A percentile compares a stretch with the other conserved stretches of the same genome.
These are phyloP conservation scores for Aspergillus tanneri DNA, from an alignment of 2,329 filamentous ascomycete genomes.

Conservation along the genomic window DNA sequence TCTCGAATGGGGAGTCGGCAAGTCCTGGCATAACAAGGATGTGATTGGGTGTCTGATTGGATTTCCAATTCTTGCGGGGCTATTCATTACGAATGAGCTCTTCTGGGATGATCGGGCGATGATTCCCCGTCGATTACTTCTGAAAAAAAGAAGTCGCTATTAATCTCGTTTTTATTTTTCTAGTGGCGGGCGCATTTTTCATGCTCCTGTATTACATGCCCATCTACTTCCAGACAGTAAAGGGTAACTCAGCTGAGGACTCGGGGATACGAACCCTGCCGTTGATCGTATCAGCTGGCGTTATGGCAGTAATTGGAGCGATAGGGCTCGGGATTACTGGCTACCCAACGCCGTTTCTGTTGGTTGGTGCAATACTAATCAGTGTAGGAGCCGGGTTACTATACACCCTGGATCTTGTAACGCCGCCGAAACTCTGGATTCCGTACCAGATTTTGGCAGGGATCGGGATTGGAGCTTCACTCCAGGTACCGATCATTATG, in stretches of 20 bases:
- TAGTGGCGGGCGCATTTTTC: too few relatives aligned
- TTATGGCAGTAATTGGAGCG: slow-evolving; percentile 1
- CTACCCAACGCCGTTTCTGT: slow-evolving; percentile 1
- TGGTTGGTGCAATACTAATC: not conserved
- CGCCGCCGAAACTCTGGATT: not conserved
- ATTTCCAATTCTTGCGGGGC: not conserved
- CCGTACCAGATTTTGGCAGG: slow-evolving; percentile 1
- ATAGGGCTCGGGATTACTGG: not conserved
- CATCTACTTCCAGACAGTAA: slow-evolving; percentile 2
- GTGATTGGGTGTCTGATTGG: slow-evolving; percentile 3
- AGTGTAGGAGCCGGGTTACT: not conserved
- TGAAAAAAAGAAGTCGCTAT: too few relatives aligned
- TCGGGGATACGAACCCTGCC: slow-evolving; percentile 1
- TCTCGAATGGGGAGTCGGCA: slow-evolving; percentile 1
- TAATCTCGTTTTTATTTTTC: too few relatives aligned
- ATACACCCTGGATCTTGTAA: not conserved
- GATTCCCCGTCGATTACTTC: too few relatives aligned
- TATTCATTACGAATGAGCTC: not conserved
- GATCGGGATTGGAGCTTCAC: not conserved
- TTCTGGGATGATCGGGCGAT: too few relatives aligned
- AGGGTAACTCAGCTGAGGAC: not conserved
- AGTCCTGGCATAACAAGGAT: not conserved
- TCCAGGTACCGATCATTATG: too few relatives aligned
- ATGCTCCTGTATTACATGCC: too few relatives aligned
- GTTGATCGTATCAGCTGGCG: not conserved